Evolutionary conservation across 805 yeast species (phyloP).

Genomic region (Schwanniomyces pseudopolymorphus): DNA sequence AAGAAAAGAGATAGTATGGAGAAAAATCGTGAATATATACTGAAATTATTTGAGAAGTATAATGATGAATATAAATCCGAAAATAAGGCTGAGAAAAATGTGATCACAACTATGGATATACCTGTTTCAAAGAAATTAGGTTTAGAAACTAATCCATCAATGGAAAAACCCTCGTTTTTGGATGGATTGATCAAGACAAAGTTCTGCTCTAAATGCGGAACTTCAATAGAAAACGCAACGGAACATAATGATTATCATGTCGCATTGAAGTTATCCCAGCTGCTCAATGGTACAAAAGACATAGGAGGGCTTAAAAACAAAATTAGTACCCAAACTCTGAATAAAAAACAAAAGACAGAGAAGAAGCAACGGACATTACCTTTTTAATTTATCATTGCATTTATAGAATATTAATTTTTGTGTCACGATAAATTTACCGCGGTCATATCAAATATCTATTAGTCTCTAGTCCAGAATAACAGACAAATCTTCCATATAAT

Average conservation of each 20-base stretch:
- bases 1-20: conserved; percentile 3
- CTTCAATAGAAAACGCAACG: conserved; percentile 25
- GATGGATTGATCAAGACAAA: conserved; percentile 16
- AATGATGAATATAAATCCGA: not conserved
- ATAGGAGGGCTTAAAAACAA: not conserved
- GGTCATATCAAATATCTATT: not conserved
- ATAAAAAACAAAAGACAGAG: not conserved
- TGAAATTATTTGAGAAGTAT: conserved; percentile 18
- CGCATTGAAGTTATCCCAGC: conserved; percentile 50
- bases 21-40: conserved; percentile 18
- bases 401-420: not conserved
- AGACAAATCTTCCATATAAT: not conserved
- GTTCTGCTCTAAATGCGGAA: conserved; percentile 28
- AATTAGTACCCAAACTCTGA: not conserved
- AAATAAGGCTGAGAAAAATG: not conserved
- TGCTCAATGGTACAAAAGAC: conserved; percentile 8
- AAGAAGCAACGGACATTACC: conserved; percentile 9
- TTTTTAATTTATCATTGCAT: not conserved
- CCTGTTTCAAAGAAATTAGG: not conserved
- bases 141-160: not conserved
- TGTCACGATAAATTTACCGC: not conserved
- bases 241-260: conserved; percentile 59
- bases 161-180: not conserved
- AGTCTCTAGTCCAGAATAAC: no score
- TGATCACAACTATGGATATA: not conserved